Percentiles rank a stretch among this genome's conserved stretches.
phyloP scores from a whole-genome alignment of 768 basidiomycete genomes.

The Tephrocybe sp. region DNA sequence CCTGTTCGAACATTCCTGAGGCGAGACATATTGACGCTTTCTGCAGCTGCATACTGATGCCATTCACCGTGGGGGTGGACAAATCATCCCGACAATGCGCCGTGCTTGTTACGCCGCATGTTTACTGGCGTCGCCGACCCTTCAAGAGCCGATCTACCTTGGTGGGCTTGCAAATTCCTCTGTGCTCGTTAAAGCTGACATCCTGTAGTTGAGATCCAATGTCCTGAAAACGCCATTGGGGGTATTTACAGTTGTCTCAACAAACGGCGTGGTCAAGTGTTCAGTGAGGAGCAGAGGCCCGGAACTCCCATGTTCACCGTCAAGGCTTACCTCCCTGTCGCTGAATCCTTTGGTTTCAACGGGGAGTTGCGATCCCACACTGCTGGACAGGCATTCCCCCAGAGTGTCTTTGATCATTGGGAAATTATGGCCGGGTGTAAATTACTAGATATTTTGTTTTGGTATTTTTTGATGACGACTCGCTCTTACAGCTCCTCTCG shows the following conservation, averaged over 20 bases:
- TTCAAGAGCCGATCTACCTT: constrained; percentile 96
- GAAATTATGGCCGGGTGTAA: constrained; percentile 79
- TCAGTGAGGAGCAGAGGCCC: constrained; percentile 93
- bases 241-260: constrained; percentile 94
- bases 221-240: constrained; percentile 96
- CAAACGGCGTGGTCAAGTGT: constrained; percentile 97
- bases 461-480: constrained; percentile 6
- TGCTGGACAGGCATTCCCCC: constrained; percentile 97
- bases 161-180: constrained; percentile 40
- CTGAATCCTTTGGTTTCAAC: constrained; percentile 97
- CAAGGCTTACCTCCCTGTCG: constrained; percentile 93
- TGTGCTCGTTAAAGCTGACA: background rate
- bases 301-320: constrained; percentile 99
- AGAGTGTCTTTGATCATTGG: constrained; percentile 93
- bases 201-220: constrained; percentile 87
- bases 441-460: constrained; percentile 22
- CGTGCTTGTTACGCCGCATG: constrained; percentile 96
- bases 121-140: constrained; percentile 82
- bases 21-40: background rate
- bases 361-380: constrained; percentile 91
- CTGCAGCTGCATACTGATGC: constrained; percentile 92
- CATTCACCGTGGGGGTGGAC: constrained; percentile 99
- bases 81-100: constrained; percentile 96
- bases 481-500: constrained; percentile 56
- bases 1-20: background rate